Base-by-base conservation (phyloP, 1,284 basidiomycete species). In the Cerrena zonata region DNA sequence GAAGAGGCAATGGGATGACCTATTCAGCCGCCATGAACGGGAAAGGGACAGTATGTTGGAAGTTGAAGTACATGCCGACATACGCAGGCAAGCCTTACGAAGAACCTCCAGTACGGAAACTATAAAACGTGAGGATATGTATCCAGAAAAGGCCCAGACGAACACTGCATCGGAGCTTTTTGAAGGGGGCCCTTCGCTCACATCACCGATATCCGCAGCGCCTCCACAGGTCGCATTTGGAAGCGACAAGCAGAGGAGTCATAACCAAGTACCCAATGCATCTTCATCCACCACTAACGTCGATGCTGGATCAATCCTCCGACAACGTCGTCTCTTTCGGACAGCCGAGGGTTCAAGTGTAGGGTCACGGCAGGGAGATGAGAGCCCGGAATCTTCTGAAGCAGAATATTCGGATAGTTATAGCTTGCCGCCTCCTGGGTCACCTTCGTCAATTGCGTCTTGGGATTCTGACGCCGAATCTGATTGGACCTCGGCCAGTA, bases 41-140 rank as follows among this genome's bases (percentile, higher is more conserved):
- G 84, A 86, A 63, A 69, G 75, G 38, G 77, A 82, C 53, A 77
- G 79, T 50, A 63, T 85, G 24, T 53, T 83, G 39, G 65, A 60
- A 12, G 76, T 77, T 74, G 79, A 85, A 43, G 65, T 60, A 50
- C 36, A 50, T 12, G 51, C 42, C 10, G 69, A 72, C 38, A 57
- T 51, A 25, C 58, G 62, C 2, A 54, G 56, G 15, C 25, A 27
- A 19, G 19, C 3, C n/a, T 22, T 30, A 5, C 25, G 25, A 12
- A 36, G 30, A 15, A 46, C 44, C n/a, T 27, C 25, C 10, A 46
- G 44, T 22, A 46, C 19, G 44, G 44, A 46, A 26, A 46, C 44
- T 27, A 21, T 46, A 4, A 46, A 46, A 19, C 24, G 34, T 15
- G 30, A 7, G 7, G 7, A 7, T 7, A 7, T 34, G 7, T 7